A percentile compares a stretch with the other conserved stretches of the same genome.
phyloP scores from a whole-genome alignment of 441 rosid genomes.

The Populus trichocarpa region DNA sequence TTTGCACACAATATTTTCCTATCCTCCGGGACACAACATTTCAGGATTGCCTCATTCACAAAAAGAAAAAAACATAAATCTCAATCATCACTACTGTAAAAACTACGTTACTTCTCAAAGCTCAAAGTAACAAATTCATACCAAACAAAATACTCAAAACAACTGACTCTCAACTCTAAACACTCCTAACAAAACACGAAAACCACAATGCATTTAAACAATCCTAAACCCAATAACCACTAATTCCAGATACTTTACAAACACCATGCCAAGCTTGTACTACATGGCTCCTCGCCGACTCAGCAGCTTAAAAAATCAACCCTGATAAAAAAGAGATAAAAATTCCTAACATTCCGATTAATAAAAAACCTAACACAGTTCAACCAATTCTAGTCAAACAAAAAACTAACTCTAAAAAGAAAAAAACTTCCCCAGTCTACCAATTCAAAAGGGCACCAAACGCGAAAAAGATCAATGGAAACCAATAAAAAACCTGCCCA shows the following conservation, averaged over 20 bases:
- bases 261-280: neutral
- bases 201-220: too few species aligned
- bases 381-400: neutral
- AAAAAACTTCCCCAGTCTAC: neutral
- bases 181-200: too few species aligned
- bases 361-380: neutral
- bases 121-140: too few species aligned
- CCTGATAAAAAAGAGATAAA: neutral
- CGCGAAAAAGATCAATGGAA: neutral
- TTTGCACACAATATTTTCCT: too few species aligned
- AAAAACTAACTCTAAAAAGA: neutral
- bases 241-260: neutral
- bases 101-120: too few species aligned
- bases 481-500: neutral
- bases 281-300: neutral
- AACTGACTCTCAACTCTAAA: too few species aligned
- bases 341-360: neutral
- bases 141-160: too few species aligned
- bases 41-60: too few species aligned
- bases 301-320: neutral
- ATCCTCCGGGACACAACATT: too few species aligned
- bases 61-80: too few species aligned
- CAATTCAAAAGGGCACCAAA: neutral
- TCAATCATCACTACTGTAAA: too few species aligned
- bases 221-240: neutral